Conservation (phyloP, 257 asterid genomes). For the Solanum arcanum region DNA sequence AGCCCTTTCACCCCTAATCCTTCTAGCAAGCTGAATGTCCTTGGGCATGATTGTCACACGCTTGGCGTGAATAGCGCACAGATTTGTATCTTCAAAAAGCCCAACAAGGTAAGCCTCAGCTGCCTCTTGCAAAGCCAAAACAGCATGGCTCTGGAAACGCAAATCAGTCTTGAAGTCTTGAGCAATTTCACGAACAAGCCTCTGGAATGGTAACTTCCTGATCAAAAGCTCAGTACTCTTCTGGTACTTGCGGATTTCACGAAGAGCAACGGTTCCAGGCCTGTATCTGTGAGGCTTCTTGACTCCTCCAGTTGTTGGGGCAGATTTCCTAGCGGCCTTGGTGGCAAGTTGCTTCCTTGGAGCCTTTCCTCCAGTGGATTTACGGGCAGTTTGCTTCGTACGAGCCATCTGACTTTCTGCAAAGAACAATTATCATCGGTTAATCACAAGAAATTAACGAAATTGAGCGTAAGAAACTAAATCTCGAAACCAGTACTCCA, state of each 20-base stretch:
- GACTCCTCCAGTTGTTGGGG: slow-evolving; percentile 6
- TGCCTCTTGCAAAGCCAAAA: slow-evolving; percentile 15
- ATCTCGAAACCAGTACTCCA: not conserved
- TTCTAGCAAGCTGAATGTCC: slow-evolving; percentile 16
- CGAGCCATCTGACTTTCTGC: not conserved
- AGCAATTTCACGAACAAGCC: slow-evolving; percentile 19
- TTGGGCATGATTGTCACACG: slow-evolving; percentile 17
- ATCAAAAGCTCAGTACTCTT: slow-evolving; percentile 15
- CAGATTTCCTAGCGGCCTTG: slow-evolving; percentile 4
- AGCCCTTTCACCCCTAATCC: slow-evolving; percentile 22
- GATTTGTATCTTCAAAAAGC: slow-evolving; percentile 13
- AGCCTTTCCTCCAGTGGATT: not conserved
- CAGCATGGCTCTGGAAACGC: slow-evolving; percentile 23
- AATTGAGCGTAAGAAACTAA: not conserved
- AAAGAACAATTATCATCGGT: not conserved
- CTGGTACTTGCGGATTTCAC: slow-evolving; percentile 22
- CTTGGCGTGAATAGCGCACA: slow-evolving; percentile 19
- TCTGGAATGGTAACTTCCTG: slow-evolving; percentile 16
- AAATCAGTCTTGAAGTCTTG: slow-evolving; percentile 13
- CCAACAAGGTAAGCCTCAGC: slow-evolving; percentile 23
- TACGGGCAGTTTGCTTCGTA: not conserved
- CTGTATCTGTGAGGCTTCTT: slow-evolving; percentile 3
- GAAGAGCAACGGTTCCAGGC: slow-evolving; percentile 4
- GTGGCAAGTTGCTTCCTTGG: not conserved
- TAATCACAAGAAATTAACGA: not conserved